Percentiles rank a stretch among this genome's conserved stretches.
These are phyloP conservation scores for Dicorynia guianensis DNA, from an alignment of 306 rosid genomes.

Conservation along the genomic window DNA sequence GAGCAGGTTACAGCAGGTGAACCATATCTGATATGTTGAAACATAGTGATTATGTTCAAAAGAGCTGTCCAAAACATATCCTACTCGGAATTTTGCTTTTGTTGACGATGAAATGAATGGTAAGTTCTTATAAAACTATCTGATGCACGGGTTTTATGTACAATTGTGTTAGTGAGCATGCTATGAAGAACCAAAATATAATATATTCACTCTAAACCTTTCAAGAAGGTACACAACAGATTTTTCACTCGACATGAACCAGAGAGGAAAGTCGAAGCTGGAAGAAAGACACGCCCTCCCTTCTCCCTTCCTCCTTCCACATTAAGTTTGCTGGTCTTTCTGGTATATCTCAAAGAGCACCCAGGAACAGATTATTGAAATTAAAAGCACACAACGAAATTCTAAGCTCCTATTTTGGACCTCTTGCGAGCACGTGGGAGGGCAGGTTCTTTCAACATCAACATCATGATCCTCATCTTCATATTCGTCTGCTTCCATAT, in stretches of 20 bases:
- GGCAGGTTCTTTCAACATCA: constrained; percentile 57
- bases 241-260: constrained; percentile 19
- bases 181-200: neutral
- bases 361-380: neutral
- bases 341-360: constrained; percentile 27
- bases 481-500: constrained; percentile 63
- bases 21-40: constrained; percentile 2
- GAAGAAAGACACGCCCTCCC: constrained; percentile 17
- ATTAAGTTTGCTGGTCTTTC: constrained; percentile 19
- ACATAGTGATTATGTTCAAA: too few species aligned
- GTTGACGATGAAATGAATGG: neutral
- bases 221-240: constrained; percentile 20
- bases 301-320: constrained; percentile 26
- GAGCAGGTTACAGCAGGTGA: constrained; percentile 15
- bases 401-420: constrained; percentile 77
- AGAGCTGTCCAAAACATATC: neutral
- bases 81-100: neutral
- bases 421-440: constrained; percentile 77
- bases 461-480: constrained; percentile 34
- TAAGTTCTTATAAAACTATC: neutral
- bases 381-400: constrained; percentile 1
- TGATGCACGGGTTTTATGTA: neutral
- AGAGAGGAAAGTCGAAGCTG: constrained; percentile 27
- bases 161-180: neutral
- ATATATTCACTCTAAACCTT: constrained; percentile 19